Percentiles rank a stretch among this genome's conserved stretches.
Conservation (phyloP, 257 asterid genomes). For the Verbena officinalis region DNA sequence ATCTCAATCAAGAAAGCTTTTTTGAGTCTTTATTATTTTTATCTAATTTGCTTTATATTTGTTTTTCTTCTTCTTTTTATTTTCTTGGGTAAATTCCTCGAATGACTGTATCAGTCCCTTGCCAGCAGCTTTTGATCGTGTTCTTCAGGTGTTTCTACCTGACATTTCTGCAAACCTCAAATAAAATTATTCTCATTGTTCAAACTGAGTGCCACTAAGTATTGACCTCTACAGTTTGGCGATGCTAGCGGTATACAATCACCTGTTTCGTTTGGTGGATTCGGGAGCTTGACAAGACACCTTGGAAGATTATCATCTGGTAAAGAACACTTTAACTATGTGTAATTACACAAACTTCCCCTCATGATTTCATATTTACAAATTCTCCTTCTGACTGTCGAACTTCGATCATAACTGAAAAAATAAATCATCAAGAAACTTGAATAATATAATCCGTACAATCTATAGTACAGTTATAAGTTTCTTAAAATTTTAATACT, state of each 20-base stretch:
- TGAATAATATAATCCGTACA: no score
- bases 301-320: constrained; percentile 85
- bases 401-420: no score
- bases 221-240: constrained; percentile 70
- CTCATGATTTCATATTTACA: no score
- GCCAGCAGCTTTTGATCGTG: constrained; percentile 85
- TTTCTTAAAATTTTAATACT: no score
- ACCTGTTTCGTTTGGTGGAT: constrained; percentile 97
- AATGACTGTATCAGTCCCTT: constrained; percentile 63
- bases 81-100: not conserved
- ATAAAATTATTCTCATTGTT: constrained; percentile 30
- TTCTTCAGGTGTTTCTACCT: constrained; percentile 66
- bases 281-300: constrained; percentile 97
- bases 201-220: constrained; percentile 30
- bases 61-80: constrained; percentile 12
- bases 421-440: no score
- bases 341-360: not conserved
- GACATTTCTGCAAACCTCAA: constrained; percentile 25
- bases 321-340: constrained; percentile 24
- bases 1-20: not conserved
- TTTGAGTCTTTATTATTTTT: constrained; percentile 1
- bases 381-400: no score
- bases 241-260: constrained; percentile 99
- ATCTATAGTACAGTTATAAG: no score
- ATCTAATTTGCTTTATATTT: constrained; percentile 20